Percentiles rank a stretch among this genome's conserved stretches.
Conservation (phyloP, 345 rosid genomes). For the Melaleuca quinquenervia region DNA sequence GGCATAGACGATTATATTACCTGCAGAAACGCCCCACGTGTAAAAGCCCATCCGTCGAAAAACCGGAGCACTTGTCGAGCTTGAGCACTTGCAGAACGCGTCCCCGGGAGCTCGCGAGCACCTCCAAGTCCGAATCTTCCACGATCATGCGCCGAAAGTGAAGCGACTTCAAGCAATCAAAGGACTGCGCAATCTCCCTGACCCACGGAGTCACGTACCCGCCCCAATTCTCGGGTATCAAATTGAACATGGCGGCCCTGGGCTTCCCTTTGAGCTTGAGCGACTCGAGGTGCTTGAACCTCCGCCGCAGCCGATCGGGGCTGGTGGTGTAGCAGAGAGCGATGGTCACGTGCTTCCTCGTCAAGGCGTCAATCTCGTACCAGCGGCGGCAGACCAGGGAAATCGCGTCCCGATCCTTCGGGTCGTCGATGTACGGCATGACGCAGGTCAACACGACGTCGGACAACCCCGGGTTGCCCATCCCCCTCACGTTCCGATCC, state of each 20-base stretch:
- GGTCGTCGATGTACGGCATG: slow-evolving; percentile 59
- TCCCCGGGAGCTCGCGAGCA: slow-evolving; percentile 35
- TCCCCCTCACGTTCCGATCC: slow-evolving; percentile 6
- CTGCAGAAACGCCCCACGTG: slow-evolving; percentile 64
- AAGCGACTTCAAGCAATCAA: slow-evolving; percentile 49
- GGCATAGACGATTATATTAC: slow-evolving; percentile 11
- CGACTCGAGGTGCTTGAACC: slow-evolving; percentile 65
- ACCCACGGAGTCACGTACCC: slow-evolving; percentile 79
- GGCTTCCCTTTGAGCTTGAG: slow-evolving; percentile 84
- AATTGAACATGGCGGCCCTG: slow-evolving; percentile 86
- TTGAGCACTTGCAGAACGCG: slow-evolving; percentile 41
- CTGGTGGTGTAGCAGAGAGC: slow-evolving; percentile 70
- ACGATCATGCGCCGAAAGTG: slow-evolving; percentile 89
- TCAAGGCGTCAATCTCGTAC: slow-evolving; percentile 64
- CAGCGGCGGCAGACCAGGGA: slow-evolving; percentile 71
- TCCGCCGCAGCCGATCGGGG: slow-evolving; percentile 50
- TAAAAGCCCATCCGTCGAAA: slow-evolving; percentile 74
- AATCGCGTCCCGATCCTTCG: slow-evolving; percentile 65
- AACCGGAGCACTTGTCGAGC: slow-evolving; percentile 88
- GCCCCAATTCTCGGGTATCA: slow-evolving; percentile 95
- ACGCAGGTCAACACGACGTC: slow-evolving; percentile 54
- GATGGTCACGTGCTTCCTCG: slow-evolving; percentile 78
- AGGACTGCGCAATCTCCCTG: slow-evolving; percentile 29
- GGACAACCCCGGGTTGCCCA: slow-evolving; percentile 6
- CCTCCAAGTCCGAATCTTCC: slow-evolving; percentile 62